These are phyloP conservation scores for Kokia cookei DNA, from an alignment of 441 rosid genomes.

Conservation along the genomic window DNA sequence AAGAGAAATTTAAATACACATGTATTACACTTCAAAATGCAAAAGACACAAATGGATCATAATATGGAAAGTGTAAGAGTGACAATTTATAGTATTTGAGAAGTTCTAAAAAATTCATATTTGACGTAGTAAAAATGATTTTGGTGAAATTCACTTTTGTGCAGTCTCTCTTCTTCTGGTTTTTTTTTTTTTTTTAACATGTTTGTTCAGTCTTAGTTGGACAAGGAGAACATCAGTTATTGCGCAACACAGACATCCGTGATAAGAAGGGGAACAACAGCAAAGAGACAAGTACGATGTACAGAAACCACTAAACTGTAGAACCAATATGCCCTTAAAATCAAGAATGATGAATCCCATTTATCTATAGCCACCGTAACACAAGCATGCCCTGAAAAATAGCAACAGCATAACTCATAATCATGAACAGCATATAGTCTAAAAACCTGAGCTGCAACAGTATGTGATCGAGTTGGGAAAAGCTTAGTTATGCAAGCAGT, in stretches of 20 bases:
- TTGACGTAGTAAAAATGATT: too few species aligned
- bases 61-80: too few species aligned
- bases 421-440: neutral
- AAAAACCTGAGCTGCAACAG: conserved; percentile 94
- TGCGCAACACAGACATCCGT: neutral
- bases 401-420: neutral
- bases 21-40: too few species aligned
- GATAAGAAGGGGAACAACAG: neutral
- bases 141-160: too few species aligned
- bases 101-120: too few species aligned
- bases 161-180: too few species aligned
- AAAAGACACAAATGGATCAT: too few species aligned
- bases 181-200: too few species aligned
- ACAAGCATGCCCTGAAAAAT: neutral
- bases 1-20: too few species aligned
- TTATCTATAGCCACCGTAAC: neutral
- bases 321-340: neutral
- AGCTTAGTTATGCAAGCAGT: conserved; percentile 98
- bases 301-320: neutral
- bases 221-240: neutral
- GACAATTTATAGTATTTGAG: too few species aligned
- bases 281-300: neutral
- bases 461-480: conserved; percentile 91
- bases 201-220: neutral
- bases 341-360: neutral